Base-by-base conservation (phyloP, 163 green algal species). In the Scenedesmus sp. region DNA sequence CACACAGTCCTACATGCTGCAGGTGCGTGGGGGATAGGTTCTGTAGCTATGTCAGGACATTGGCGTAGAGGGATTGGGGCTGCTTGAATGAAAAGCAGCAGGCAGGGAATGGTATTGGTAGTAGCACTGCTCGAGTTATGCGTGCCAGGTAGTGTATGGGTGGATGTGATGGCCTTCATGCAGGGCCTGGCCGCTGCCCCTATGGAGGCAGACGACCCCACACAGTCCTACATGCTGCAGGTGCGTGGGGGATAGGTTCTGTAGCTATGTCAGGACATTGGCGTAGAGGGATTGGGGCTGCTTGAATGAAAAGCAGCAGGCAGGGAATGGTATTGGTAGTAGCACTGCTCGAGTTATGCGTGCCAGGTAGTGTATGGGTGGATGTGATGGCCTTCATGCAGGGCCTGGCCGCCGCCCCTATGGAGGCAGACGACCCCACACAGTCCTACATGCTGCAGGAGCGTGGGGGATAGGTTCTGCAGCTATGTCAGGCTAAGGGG, bases 391-490 rank as follows among this genome's bases (percentile, higher is more conserved):
- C 96, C 52, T 96, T 98, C 92, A 97, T 99, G 91, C 94, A 97
- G 94, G 83, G 93, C 87, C 95, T 98, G 88, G 96, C 98, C 91
- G 84, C 83, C 6, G 54, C 70, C 8, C 89, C 95, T 34, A 92
- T 99, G 54, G 98, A 99, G 46, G 59, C 96, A 34, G 98, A 99
- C 93, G 98, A 99, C 94, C 98, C 98, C 6, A 98, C 98, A 9
- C 86, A 92, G 46, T 94, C 92, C 92, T 99, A 99, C 96, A 99
- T 99, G 96, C 95, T 99, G 93, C 96, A 97, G 94, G 95, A 95
- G 57, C 0, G 26, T 4, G 34, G 55, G 59, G 34, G 55, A 57
- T 56, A 16, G 82, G 16, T 9, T 12, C 46, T 26, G 13, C 55
- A n/a, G 74, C 26, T 12, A 12, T 73, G 34, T 0, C 34, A 46